These are phyloP conservation scores for Pseudogymnoascus sp. DNA, from an alignment of 2,329 filamentous ascomycete species.

Conservation along the genomic window DNA sequence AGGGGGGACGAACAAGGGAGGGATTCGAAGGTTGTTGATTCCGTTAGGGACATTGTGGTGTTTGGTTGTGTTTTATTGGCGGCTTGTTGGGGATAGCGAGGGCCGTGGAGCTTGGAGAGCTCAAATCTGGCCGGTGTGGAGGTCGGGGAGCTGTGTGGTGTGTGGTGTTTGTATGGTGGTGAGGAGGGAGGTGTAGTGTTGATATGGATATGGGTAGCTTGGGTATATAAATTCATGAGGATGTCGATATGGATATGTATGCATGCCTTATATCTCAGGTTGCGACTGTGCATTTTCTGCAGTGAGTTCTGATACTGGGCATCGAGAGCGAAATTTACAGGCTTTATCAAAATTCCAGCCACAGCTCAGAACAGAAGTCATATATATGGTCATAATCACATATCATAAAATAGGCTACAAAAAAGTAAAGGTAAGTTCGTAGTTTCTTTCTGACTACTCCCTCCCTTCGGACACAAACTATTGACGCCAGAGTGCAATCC, in stretches of 20 bases:
- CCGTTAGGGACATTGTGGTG: neutral
- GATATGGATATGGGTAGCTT: neutral
- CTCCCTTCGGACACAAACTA: neutral
- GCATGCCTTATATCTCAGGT: neutral
- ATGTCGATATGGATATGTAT: neutral
- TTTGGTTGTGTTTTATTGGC: neutral
- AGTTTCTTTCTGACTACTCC: neutral
- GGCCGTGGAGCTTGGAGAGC: neutral
- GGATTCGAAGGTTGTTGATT: neutral
- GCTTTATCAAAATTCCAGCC: neutral
- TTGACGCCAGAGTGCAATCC: neutral
- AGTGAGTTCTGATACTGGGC: neutral
- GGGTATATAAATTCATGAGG: neutral
- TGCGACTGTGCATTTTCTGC: neutral
- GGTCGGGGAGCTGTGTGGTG: neutral
- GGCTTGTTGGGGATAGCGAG: neutral
- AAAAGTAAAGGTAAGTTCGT: neutral
- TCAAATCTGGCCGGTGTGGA: neutral
- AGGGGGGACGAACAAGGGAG: neutral
- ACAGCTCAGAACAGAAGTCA: no score
- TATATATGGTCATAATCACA: neutral
- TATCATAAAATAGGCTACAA: no score
- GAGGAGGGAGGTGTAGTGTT: no score
- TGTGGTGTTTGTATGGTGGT: neutral
- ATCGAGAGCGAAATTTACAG: neutral